Base-by-base conservation (phyloP, 148 eudicot genomes). In the Agrostemma githago region DNA sequence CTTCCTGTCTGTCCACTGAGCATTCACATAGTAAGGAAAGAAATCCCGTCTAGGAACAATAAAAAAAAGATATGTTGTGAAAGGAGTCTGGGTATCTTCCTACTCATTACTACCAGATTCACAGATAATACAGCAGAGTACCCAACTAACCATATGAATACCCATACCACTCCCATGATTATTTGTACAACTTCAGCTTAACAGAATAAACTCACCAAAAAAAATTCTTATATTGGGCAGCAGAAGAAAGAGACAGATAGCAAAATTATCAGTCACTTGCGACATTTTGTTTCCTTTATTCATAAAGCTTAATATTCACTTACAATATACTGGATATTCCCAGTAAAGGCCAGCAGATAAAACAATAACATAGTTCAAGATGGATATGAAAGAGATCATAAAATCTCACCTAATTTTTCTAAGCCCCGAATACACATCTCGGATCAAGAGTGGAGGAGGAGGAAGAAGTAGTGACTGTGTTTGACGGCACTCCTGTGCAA, bases 401-500 rank as follows among this genome's bases (percentile, higher is more conserved):
- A 75, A 70, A 62, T 40, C 83, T 65, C 82, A 96, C 97, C 99
- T 90, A 79, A 96, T 92, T 86, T 87, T 89, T 48, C 71, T 85
- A 5, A 96, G 94, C 17, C 72, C 78, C 58, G 90, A 86, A 82
- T 79, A 92, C 68, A 96, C 94, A 83, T 93, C 92, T 82, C 82
- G 85, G 58, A 96, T 88, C 77, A 93, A 83, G 69, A 92, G 97
- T 12, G 90, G 90, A 34, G 91, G 73, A 57, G 92, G 99, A 82
- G 99, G 89, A 62, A 86, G 80, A 64, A 96, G 90, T 70, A 89
- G 82, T 69, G 97, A 85, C 66, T 96, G 97, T 57, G 89, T 90
- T 82, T 89, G 96, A 51, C 94, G 92, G 84, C 96, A 96, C 76
- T 88, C 91, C 83, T 90, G 96, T 64, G 99, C 99, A 85, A 96